Base-by-base conservation (phyloP, 768 basidiomycete genomes). In the Fibroporia radiculosa region DNA sequence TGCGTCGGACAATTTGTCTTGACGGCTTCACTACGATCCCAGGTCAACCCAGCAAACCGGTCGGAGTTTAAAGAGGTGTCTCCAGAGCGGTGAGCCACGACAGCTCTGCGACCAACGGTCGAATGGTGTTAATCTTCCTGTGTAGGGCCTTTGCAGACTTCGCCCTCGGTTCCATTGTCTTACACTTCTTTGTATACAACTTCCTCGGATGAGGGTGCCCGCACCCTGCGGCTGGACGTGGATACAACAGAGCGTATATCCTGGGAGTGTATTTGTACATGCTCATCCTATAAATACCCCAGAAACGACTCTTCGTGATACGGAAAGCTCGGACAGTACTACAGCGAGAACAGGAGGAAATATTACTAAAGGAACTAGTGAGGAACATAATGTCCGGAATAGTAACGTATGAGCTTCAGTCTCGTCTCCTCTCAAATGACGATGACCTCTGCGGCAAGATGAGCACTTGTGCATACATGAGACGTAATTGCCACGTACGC, bases 141-240 rank as follows among this genome's bases (percentile, higher is more conserved):
- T 23, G 37, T 60, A 99, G 96, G 58, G 96, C 96, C 16, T 99
- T 99, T 58, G 93, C 89, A 35, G 96, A 99, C 59, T 99, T 97
- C 59, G 87, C 86, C 22, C 63, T 93, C 35, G 93, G 93, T n/a
- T 93, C 91, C 2, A 83, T 98, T 50, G 81, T 98, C 29, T 73
- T 99, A 26, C 96, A 99, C 65, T 93, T 97, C 72, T 99, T 98
- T 63, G 93, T 96, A 48, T 97, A 83, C 75, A 97, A 97, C 68
- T 98, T 96, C 75, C 75, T 99, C 12, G 96, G 95, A 63, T 98
- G 64, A 55, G 2, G 13, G 38, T 20, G 7, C 8, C 18, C 7
- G 11, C 35, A 31, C 10, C n/a, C n/a, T 31, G 18, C 11, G 35
- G 16, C 10, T 36, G 29, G 8, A 8, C 29, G 10, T 31, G 8